These are phyloP conservation scores for Coleophoma cylindrospora DNA, from an alignment of 2,329 filamentous ascomycete genomes.

Conservation along the genomic window DNA sequence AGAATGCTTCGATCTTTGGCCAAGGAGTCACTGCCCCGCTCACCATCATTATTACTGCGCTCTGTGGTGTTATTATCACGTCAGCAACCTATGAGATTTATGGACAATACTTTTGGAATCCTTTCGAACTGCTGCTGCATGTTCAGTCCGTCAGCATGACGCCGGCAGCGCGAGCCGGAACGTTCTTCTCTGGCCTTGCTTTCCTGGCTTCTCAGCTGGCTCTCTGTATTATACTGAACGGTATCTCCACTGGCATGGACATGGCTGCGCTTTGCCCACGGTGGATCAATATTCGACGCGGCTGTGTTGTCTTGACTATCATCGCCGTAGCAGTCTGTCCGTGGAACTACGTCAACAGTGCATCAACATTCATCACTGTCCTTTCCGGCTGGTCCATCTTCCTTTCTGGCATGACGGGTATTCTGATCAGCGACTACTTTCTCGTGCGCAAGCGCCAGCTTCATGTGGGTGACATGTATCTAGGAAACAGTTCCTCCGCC, in stretches of 20 bases:
- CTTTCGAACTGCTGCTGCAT: slow-evolving; percentile 29
- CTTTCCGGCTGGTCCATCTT: slow-evolving; percentile 35
- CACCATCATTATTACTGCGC: slow-evolving; percentile 30
- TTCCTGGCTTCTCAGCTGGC: slow-evolving; percentile 30
- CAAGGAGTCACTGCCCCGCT: slow-evolving; percentile 28
- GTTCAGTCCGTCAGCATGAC: slow-evolving; percentile 27
- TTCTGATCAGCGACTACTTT: slow-evolving; percentile 41
- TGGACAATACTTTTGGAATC: slow-evolving; percentile 32
- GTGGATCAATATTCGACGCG: slow-evolving; percentile 43
- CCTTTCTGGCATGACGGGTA: slow-evolving; percentile 39
- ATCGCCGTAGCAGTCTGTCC: slow-evolving; percentile 36
- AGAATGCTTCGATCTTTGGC: slow-evolving; percentile 22
- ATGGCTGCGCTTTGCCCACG: slow-evolving; percentile 38
- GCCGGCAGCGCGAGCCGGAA: slow-evolving; percentile 26
- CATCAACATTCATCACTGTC: slow-evolving; percentile 35
- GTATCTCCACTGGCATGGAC: slow-evolving; percentile 37
- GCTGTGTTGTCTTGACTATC: slow-evolving; percentile 35
- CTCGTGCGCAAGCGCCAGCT: slow-evolving; percentile 32
- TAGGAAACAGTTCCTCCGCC: slow-evolving; percentile 26
- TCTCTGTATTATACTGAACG: slow-evolving; percentile 21
- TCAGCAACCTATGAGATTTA: slow-evolving; percentile 26
- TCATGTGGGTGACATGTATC: slow-evolving; percentile 40
- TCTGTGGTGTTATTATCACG: slow-evolving; percentile 32
- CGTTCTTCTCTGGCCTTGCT: slow-evolving; percentile 31
- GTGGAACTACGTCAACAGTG: slow-evolving; percentile 39